Evolutionary conservation across 352 stramenopile genomes (phyloP).

Genomic region (Phytophthora crassamura): DNA sequence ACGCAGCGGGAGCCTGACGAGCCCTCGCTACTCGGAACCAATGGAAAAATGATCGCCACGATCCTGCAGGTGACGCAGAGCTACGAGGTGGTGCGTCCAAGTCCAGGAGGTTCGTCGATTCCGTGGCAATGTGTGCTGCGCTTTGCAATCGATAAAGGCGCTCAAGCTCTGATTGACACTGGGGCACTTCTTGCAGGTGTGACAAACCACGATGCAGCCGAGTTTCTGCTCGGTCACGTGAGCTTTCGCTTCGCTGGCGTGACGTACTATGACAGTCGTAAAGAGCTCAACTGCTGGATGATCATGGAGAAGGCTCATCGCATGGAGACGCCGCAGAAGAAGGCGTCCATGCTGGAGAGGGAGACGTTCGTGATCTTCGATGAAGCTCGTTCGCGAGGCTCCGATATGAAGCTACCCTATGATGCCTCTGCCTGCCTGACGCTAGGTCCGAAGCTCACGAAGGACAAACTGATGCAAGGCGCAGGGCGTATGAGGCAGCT

Average conservation of each 20-base stretch:
- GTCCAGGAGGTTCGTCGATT: not conserved
- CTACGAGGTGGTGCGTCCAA: slow-evolving; percentile 40
- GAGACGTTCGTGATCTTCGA: slow-evolving; percentile 93
- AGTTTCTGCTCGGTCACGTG: slow-evolving; percentile 46
- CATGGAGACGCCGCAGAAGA: slow-evolving; percentile 52
- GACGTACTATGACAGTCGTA: slow-evolving; percentile 82
- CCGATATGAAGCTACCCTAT: slow-evolving; percentile 86
- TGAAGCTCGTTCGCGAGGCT: slow-evolving; percentile 86
- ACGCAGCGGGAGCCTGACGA: slow-evolving; percentile 65
- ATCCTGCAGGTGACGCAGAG: slow-evolving; percentile 49
- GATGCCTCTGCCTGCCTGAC: slow-evolving; percentile 82
- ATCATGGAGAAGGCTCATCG: slow-evolving; percentile 66
- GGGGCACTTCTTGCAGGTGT: slow-evolving; percentile 82
- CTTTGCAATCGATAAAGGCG: slow-evolving; percentile 42
- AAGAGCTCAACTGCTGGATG: slow-evolving; percentile 72
- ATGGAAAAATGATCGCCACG: slow-evolving; percentile 90
- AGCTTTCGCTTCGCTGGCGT: slow-evolving; percentile 59
- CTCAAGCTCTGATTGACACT: slow-evolving; percentile 86
- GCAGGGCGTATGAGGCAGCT: slow-evolving; percentile 87
- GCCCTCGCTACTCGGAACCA: slow-evolving; percentile 63
- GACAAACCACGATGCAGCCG: slow-evolving; percentile 58
- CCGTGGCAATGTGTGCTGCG: slow-evolving; percentile 60
- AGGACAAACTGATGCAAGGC: slow-evolving; percentile 95
- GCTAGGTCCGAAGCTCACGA: slow-evolving; percentile 87
- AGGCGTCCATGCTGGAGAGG: slow-evolving; percentile 72